Evolutionary conservation across 139 green algal genomes (phyloP).

Genomic region (Dunaliella primolecta): DNA sequence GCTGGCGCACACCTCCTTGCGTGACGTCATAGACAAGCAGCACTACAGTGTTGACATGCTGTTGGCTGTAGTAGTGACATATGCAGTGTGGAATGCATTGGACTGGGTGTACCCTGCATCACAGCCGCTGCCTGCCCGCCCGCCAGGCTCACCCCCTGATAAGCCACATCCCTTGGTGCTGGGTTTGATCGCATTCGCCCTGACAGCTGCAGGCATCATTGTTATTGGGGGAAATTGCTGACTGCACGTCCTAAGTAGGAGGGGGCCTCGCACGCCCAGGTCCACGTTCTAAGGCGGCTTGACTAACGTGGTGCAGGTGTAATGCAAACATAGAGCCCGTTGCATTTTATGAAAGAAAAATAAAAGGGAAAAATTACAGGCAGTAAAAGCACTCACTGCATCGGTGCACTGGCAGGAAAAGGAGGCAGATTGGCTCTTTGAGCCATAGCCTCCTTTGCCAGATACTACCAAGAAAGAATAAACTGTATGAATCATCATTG

Average conservation of each 20-base stretch:
- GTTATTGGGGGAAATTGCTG: slow-evolving; percentile 49
- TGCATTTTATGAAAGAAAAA: background rate
- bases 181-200: slow-evolving; percentile 23
- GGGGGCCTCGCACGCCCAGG: background rate
- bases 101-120: slow-evolving; percentile 53
- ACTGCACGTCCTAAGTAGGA: background rate
- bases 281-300: no score
- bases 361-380: background rate
- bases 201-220: slow-evolving; percentile 38
- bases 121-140: slow-evolving; percentile 15
- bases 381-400: no score
- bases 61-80: slow-evolving; percentile 67
- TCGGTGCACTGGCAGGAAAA: no score
- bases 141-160: slow-evolving; percentile 21
- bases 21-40: slow-evolving; percentile 50
- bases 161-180: slow-evolving; percentile 30
- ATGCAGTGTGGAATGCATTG: slow-evolving; percentile 67
- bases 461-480: no score
- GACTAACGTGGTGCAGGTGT: no score
- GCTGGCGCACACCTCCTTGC: slow-evolving; percentile 47
- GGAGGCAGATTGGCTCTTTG: no score
- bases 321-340: background rate
- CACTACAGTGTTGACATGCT: slow-evolving; percentile 84
- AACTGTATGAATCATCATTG: no score
- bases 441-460: no score